Base-by-base conservation (phyloP, 2,329 filamentous ascomycete genomes). In the Clonostachys sp. region DNA sequence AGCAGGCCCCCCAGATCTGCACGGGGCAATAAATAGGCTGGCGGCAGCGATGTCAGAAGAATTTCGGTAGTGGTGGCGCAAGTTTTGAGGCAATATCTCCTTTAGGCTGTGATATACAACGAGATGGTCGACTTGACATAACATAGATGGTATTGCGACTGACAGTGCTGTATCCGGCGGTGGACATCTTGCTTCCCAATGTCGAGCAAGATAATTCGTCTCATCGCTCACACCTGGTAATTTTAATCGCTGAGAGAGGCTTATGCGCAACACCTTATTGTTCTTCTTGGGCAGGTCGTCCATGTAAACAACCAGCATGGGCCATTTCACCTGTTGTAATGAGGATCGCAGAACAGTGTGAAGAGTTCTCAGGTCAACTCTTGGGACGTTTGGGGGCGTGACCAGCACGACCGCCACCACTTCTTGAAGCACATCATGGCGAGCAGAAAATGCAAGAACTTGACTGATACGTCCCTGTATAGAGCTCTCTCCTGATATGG, bases 241-340 rank as follows among this genome's bases (percentile, higher is more conserved):
- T 3, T 60, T 57, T 5, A 81, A 60, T 4, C 78, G 66, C 47
- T 80, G 67, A 0, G 66, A 71, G 5, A 82, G 61, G 51, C 68
- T 73, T 54, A 80, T 77, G 3, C 78, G 71, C 18, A 80, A 61
- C n/a, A 80, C 64, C 53, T 82, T 82, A 64, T 78, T 78, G 59
- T 81, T 80, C 35, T 67, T 73, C 49, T 74, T 79, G 2, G 79
- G 75, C 1, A 78, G 60, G 39, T 71, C 71, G 33, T 79, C 66
- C 77, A 81, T 81, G 57, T 78, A 80, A 0, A 73, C 68, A 16
- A 81, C 59, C 33, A 78, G 49, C 1, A 66, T 63, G 0, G 78
- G 78, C 67, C 74, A 74, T 53, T 81, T 81, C 10, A 69, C 72
- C 49, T 75, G 71, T 45, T 77, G 74, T 12, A 82, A 61, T 1